phyloP scores from a whole-genome alignment of 2,329 filamentous ascomycete species.

The Ophiosphaerella narmari region DNA sequence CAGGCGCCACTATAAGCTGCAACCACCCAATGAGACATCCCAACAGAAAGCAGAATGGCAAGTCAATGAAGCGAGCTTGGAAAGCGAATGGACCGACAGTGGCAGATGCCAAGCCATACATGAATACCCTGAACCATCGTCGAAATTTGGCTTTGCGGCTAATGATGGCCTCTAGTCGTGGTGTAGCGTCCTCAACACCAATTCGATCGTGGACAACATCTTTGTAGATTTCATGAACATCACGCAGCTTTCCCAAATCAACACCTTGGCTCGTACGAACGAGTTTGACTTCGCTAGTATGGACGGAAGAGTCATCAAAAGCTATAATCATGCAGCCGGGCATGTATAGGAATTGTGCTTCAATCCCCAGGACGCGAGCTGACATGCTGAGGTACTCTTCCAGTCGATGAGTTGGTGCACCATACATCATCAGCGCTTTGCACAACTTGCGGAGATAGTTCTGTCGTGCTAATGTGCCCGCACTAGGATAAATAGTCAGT shows the following conservation, averaged over 20 bases:
- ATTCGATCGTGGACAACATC: constrained; percentile 80
- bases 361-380: constrained; percentile 83
- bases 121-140: constrained; percentile 57
- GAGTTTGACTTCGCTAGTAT: constrained; percentile 80
- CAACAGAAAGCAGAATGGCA: constrained; percentile 76
- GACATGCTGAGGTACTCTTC: constrained; percentile 94
- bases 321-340: constrained; percentile 94
- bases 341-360: constrained; percentile 87
- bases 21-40: constrained; percentile 75
- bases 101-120: constrained; percentile 77
- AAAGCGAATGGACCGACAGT: constrained; percentile 82
- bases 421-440: constrained; percentile 84
- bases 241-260: constrained; percentile 73
- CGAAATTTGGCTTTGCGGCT: constrained; percentile 60
- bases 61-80: constrained; percentile 73
- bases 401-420: constrained; percentile 86
- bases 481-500: constrained; percentile 24
- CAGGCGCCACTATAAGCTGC: constrained; percentile 74
- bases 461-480: constrained; percentile 75
- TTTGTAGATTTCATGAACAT: constrained; percentile 79
- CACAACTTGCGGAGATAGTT: constrained; percentile 84
- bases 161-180: constrained; percentile 66
- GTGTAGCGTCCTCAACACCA: constrained; percentile 70
- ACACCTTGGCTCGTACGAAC: constrained; percentile 71
- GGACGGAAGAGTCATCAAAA: constrained; percentile 74